Conservation (phyloP, 257 asterid species). For the Salvia hispanica region DNA sequence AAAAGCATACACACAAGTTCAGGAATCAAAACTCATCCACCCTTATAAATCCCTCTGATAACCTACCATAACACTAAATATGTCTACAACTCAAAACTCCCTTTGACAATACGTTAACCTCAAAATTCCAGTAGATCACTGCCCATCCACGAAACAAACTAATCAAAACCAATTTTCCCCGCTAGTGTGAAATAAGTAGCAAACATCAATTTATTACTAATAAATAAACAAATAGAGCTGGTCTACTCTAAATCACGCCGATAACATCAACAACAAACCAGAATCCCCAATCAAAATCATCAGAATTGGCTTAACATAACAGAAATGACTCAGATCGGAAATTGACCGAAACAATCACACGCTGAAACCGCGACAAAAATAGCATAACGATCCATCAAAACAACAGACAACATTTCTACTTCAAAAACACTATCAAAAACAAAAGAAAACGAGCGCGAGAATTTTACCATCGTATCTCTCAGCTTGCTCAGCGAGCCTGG, state of each 20-base stretch:
- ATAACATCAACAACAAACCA: neutral
- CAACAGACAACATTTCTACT: neutral
- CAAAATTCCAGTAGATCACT: slow-evolving; percentile 1
- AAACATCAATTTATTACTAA: no score
- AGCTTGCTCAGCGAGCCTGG: slow-evolving; percentile 78
- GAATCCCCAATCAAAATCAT: neutral
- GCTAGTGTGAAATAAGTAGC: neutral
- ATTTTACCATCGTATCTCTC: slow-evolving; percentile 72
- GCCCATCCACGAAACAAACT: neutral
- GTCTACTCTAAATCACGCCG: neutral
- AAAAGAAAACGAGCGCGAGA: neutral
- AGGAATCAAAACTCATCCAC: neutral
- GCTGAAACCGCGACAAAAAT: neutral
- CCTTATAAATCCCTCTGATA: neutral
- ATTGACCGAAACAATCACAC: neutral
- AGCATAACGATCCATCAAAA: neutral
- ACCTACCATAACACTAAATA: neutral
- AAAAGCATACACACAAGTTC: neutral
- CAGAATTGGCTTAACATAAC: slow-evolving; percentile 19
- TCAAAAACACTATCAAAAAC: neutral
- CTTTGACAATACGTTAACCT: neutral
- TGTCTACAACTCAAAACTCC: neutral
- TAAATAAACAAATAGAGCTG: neutral
- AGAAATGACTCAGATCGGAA: slow-evolving; percentile 30
- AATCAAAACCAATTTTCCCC: neutral